Evolutionary conservation across 176 grass and related monocot genomes (phyloP).

Genomic region (Oryza longistaminata): DNA sequence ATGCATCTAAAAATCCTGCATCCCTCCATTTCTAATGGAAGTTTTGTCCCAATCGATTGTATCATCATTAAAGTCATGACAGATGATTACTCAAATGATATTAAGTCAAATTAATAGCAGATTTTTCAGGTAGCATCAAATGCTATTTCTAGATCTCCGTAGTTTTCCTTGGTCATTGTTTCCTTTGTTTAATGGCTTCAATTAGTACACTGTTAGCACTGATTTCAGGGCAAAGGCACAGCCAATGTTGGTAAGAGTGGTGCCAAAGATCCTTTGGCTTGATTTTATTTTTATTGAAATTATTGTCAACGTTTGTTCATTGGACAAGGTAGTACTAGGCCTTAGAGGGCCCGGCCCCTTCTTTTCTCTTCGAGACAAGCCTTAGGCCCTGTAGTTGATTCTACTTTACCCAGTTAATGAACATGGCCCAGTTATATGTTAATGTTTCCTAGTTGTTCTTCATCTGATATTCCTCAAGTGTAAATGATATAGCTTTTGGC

Average conservation of each 20-base stretch:
- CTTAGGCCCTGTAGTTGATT: background rate
- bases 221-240: background rate
- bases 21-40: background rate
- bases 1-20: background rate
- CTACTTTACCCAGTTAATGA: background rate
- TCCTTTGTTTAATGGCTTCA: no score
- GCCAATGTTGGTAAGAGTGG: background rate
- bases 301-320: background rate
- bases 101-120: background rate
- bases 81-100: background rate
- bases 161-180: background rate
- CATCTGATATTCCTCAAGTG: background rate
- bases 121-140: background rate
- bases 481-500: slow-evolving; percentile 13
- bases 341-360: background rate
- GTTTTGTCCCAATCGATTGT: background rate
- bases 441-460: background rate
- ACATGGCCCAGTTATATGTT: background rate
- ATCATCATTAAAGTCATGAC: background rate
- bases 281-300: background rate
- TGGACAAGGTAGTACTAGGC: background rate
- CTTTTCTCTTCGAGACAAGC: background rate
- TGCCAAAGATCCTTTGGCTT: background rate
- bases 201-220: no score
- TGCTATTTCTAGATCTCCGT: background rate